phyloP scores from a whole-genome alignment of 2,329 filamentous ascomycete species.

The Pseudogymnoascus sp. region DNA sequence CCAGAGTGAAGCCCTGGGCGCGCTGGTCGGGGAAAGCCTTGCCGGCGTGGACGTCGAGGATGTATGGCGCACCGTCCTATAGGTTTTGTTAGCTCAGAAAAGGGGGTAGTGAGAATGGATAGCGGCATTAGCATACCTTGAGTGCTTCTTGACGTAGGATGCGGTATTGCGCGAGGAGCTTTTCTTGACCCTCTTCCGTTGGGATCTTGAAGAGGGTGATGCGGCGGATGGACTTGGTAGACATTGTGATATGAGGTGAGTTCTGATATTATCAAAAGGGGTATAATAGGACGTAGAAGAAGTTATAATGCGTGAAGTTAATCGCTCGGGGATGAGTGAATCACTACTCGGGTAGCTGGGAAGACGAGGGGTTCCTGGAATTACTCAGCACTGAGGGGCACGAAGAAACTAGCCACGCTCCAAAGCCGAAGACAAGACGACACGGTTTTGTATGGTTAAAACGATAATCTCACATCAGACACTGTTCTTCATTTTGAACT shows the following conservation, averaged over 20 bases:
- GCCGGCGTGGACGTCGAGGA: constrained; percentile 40
- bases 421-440: neutral
- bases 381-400: neutral
- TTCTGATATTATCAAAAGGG: neutral
- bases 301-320: neutral
- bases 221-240: constrained; percentile 33
- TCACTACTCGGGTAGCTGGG: neutral
- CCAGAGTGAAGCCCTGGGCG: constrained; percentile 45
- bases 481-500: neutral
- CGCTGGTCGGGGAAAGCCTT: constrained; percentile 40
- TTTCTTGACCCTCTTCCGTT: constrained; percentile 35
- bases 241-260: constrained; percentile 19
- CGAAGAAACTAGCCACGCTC: neutral
- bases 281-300: neutral
- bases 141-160: constrained; percentile 33
- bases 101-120: neutral
- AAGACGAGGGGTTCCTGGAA: neutral
- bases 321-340: neutral
- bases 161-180: constrained; percentile 33
- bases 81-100: neutral
- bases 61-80: constrained; percentile 50
- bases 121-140: constrained; percentile 25
- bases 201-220: constrained; percentile 47
- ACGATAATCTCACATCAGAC: neutral
- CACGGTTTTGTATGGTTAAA: neutral